Evolutionary conservation across 1,284 basidiomycete genomes (phyloP).

Genomic region (Cutaneotrichosporon mucoides): DNA sequence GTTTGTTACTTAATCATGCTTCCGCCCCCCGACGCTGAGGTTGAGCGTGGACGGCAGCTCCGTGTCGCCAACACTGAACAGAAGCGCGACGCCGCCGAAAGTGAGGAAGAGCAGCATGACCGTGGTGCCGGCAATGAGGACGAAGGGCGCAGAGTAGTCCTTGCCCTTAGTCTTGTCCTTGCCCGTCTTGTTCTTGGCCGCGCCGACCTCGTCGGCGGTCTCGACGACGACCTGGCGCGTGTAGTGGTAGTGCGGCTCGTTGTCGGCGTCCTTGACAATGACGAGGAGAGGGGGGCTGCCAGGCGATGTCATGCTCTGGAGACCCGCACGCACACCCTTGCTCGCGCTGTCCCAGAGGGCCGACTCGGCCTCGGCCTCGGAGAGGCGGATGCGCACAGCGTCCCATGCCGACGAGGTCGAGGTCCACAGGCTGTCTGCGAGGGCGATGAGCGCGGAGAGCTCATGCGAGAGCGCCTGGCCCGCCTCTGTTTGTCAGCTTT

Average conservation of each 20-base stretch:
- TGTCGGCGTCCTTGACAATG: conserved; percentile 30
- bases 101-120: conserved; percentile 31
- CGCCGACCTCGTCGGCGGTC: conserved; percentile 13
- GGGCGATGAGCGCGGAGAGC: conserved; percentile 39
- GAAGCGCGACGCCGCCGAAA: conserved; percentile 33
- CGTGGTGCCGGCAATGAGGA: conserved; percentile 40
- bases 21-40: conserved; percentile 36
- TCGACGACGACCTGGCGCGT: conserved; percentile 9
- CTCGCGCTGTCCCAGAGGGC: conserved; percentile 40
- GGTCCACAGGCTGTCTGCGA: conserved; percentile 39
- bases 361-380: conserved; percentile 23
- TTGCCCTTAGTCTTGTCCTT: conserved; percentile 30
- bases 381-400: conserved; percentile 40
- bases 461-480: conserved; percentile 39
- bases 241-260: conserved; percentile 2
- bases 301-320: conserved; percentile 42
- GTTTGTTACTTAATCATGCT: conserved; percentile 29
- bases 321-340: conserved; percentile 38
- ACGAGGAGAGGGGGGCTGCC: conserved; percentile 43
- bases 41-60: conserved; percentile 47
- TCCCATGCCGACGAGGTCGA: conserved; percentile 33
- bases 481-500: conserved; percentile 30
- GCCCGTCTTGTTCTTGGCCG: conserved; percentile 28
- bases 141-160: conserved; percentile 30
- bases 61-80: conserved; percentile 42